Evolutionary conservation across 1,284 basidiomycete genomes (phyloP), one percentile per base, ranked within the genome.

Genomic region (Gomphus bonarii): DNA sequence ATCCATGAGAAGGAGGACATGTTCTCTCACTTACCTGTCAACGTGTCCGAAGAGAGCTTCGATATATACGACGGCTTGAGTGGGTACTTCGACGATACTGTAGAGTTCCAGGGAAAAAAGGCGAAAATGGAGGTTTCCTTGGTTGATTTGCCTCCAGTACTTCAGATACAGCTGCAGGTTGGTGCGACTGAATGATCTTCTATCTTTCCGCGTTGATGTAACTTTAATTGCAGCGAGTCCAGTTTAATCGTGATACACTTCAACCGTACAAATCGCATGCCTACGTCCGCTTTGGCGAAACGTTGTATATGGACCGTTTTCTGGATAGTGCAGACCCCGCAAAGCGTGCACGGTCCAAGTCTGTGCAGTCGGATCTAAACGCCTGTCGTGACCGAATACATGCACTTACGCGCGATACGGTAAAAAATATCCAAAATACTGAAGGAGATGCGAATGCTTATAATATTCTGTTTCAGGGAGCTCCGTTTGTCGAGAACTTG

Each of bases 261-360:
- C 85, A 93, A 61, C 85, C 94, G 16, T 95, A 89, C 74, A 99
- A 99, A 70, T 94, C 90, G 10, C 95, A 99, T 67, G 93, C 92
- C 1, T 95, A 95, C 66, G 84, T 99, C 62, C 88, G 87, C 64
- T 95, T 97, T 66, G 84, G 78, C 5, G 89, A 95, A 68, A 87
- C 82, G 11, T 76, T 99, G 7, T 86, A 81, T 65, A 84, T 99
- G 80, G 95, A 97, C 68, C 85, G 97, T 4, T 99, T 95, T 75
- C 73, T 97, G 64, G 86, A 91, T 56, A 80, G 77, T 53, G 82
- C 82, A 2, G 80, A 91, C 65, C 74, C 79, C 0, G 73, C 76
- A 60, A 91, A 88, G 76, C 85, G 84, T 64, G 75, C 78, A 22
- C 76, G 76, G 46, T 83, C 87, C 1, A 89, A 88, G 62, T 71